phyloP scores from a whole-genome alignment of 768 basidiomycete species.

The Epithele typhae region DNA sequence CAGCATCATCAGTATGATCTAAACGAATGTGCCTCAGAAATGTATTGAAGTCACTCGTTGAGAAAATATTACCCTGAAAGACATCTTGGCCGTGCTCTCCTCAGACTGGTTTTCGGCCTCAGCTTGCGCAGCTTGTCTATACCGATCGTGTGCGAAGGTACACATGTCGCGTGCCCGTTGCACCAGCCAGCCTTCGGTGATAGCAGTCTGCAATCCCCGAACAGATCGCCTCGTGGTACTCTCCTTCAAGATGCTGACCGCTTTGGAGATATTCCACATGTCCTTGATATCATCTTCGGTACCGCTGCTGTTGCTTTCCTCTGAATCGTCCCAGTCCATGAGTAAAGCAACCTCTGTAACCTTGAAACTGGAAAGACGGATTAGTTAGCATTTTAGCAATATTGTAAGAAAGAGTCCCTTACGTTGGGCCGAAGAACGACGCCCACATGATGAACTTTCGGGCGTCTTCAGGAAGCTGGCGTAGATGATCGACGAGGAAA shows the following conservation, averaged over 20 bases:
- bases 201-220: slow-evolving; percentile 61
- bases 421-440: slow-evolving; percentile 70
- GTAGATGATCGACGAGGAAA: slow-evolving; percentile 56
- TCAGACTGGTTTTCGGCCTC: slow-evolving; percentile 49
- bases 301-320: slow-evolving; percentile 44
- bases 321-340: slow-evolving; percentile 70
- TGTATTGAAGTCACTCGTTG: no score
- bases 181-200: slow-evolving; percentile 71
- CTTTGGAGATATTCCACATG: slow-evolving; percentile 49
- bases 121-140: slow-evolving; percentile 65
- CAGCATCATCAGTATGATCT: slow-evolving; percentile 72
- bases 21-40: no score
- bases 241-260: slow-evolving; percentile 39
- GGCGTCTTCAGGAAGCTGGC: slow-evolving; percentile 59
- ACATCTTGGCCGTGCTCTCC: slow-evolving; percentile 59
- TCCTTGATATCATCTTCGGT: slow-evolving; percentile 42
- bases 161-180: slow-evolving; percentile 74
- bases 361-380: slow-evolving; percentile 48
- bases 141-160: slow-evolving; percentile 70
- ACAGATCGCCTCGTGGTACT: slow-evolving; percentile 52
- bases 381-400: not conserved
- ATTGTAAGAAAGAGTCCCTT: slow-evolving; percentile 18
- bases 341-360: slow-evolving; percentile 68
- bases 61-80: slow-evolving; percentile 44
- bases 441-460: slow-evolving; percentile 68